Conservation (phyloP, 352 stramenopile species). For the Phytophthora cactorum region DNA sequence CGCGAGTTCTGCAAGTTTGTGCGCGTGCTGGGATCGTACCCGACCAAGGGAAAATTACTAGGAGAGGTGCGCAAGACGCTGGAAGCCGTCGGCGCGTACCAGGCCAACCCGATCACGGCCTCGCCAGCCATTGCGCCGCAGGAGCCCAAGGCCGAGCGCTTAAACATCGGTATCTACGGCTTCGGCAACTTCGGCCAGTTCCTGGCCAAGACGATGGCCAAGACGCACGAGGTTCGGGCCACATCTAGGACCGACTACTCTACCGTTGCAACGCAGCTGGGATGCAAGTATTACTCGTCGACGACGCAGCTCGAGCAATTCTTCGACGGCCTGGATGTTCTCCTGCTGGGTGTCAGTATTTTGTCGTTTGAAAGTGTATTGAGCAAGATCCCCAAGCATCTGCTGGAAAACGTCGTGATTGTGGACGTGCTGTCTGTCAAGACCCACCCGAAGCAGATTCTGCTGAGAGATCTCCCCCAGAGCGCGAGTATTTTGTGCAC, state of each 20-base stretch:
- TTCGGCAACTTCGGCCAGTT: conserved; percentile 99
- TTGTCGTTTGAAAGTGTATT: conserved; percentile 80
- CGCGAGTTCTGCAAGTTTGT: conserved; percentile 90
- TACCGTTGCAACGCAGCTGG: conserved; percentile 49
- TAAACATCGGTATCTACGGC: conserved; percentile 96
- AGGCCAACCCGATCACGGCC: conserved; percentile 31
- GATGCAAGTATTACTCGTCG: conserved; percentile 67
- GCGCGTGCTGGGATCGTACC: conserved; percentile 89
- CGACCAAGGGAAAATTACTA: conserved; percentile 72
- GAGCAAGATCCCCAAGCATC: conserved; percentile 61
- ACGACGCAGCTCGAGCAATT: conserved; percentile 88
- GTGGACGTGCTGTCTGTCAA: conserved; percentile 99
- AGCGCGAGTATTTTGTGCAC: conserved; percentile 96
- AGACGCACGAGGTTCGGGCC: conserved; percentile 89
- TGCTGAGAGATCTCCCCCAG: conserved; percentile 91
- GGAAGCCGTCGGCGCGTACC: conserved; percentile 54
- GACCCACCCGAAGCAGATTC: conserved; percentile 94
- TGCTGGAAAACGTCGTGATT: conserved; percentile 91
- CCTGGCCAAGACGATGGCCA: conserved; percentile 95
- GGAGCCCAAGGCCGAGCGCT: conserved; percentile 43
- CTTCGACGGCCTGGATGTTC: conserved; percentile 93
- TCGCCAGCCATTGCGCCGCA: conserved; percentile 34
- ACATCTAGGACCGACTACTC: conserved; percentile 91
- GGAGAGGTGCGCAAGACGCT: conserved; percentile 63
- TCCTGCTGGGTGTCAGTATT: conserved; percentile 91